Evolutionary conservation across 2,329 filamentous ascomycete species (phyloP).

Genomic region (Coniochaeta hoffmannii): DNA sequence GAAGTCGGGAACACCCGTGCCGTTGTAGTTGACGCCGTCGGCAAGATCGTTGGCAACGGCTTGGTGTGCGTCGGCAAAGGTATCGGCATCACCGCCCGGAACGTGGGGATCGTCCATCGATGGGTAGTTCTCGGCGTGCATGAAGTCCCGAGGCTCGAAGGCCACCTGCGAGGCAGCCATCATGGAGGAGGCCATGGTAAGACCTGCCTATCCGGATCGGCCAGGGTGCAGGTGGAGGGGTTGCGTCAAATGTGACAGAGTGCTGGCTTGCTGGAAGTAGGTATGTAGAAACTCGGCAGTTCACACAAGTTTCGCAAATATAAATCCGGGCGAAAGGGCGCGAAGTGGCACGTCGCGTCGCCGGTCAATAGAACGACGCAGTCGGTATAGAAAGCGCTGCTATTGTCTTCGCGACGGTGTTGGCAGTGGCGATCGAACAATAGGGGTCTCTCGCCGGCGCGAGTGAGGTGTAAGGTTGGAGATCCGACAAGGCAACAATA

Average conservation of each 20-base stretch:
- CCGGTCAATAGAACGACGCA: too few species aligned
- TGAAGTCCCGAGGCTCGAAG: constrained; percentile 41
- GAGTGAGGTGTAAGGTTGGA: background rate
- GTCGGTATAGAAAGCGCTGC: too few species aligned
- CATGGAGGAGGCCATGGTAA: background rate
- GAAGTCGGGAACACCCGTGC: constrained; percentile 11
- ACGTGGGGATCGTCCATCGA: constrained; percentile 35
- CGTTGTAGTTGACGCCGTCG: constrained; percentile 23
- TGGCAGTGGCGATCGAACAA: background rate
- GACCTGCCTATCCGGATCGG: background rate
- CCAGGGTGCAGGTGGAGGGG: too few species aligned
- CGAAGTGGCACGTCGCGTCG: too few species aligned
- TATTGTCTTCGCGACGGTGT: too few species aligned
- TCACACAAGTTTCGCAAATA: background rate
- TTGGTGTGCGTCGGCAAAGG: constrained; percentile 35
- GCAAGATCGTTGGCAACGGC: constrained; percentile 24
- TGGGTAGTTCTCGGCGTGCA: constrained; percentile 40
- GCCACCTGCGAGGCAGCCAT: constrained; percentile 35
- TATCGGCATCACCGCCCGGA: constrained; percentile 24
- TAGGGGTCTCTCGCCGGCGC: background rate
- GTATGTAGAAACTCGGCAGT: background rate
- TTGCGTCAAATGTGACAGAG: too few species aligned
- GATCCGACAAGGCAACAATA: background rate
- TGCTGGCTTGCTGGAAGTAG: background rate
- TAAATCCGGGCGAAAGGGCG: too few species aligned